Evolutionary conservation across 163 green algal genomes (phyloP), one percentile per base, ranked within the genome.

Genomic region (Chlamydomonas reinhardtii): DNA sequence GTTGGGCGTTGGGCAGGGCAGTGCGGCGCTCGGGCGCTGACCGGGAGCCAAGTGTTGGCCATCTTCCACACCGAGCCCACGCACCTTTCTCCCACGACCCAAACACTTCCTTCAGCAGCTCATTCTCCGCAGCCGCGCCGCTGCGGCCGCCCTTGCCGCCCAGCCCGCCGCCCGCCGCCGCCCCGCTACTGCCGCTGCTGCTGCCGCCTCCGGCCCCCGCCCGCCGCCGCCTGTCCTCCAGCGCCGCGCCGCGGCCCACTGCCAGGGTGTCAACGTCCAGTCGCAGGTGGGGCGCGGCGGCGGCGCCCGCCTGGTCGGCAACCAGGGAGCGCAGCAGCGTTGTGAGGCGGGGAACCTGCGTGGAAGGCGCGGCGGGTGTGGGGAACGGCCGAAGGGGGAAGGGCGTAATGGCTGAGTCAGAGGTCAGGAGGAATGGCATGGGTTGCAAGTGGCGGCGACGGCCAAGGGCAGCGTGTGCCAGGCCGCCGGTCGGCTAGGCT

Each of bases 301-400:
- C 48, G 20, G n/a, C 20, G 8, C 78, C 66, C 1, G 66, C 78
- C 32, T 70, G 48, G 19, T 85, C 78, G 31, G 68, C 48, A 48
- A 76, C 78, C 16, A 85, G 48, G 0, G 70, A 19, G 22, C 78
- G 66, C 22, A 85, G 65, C 0, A 85, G 66, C 31, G 78, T 77
- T 66, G 78, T 85, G 31, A 85, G 78, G 48, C 78, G 78, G 68
- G 78, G 78, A 6, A 85, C 66, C 78, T 85, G 68, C 19, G 48
- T 56, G 48, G 1, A 9, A n/a, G n/a, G n/a, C n/a, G n/a, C n/a
- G 25, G 72, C 0, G 43, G 6, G 27, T 22, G 35, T 37, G 34
- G 69, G 31, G 24, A 32, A 20, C 2, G n/a, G n/a, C n/a, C 2
- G 39, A 39, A 76, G 22, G 71, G 71, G 24, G 39, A 25, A 24